Base-by-base conservation (phyloP, 2,329 filamentous ascomycete genomes). In the Diaporthe vaccinii region DNA sequence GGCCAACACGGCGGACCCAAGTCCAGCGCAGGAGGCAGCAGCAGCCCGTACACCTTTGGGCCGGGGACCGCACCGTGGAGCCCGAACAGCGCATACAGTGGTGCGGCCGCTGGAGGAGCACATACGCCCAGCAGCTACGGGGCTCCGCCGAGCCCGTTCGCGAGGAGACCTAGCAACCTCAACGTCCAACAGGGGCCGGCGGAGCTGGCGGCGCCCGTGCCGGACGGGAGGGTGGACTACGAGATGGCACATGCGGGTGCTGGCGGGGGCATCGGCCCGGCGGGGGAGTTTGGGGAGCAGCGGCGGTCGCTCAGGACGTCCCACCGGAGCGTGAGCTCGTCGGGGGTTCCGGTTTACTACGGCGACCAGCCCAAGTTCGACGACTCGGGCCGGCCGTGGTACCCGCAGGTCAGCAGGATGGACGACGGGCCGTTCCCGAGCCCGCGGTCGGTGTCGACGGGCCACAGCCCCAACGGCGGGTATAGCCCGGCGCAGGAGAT, bases 321-420 rank as follows among this genome's bases (percentile, higher is more conserved):
- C 2, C 55, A 61, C 70, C 69, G 69, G 28, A 72, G 69, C 57
- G 55, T 39, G 44, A 72, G 70, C 53, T 36, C 70, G 2, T 68
- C 62, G 22, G 69, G 44, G 57, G 46, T 25, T 10, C 36, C n/a
- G 46, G 10, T 36, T 10, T 55, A 25, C 17, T 58, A 59, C 44
- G 57, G 44, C 55, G 73, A 74, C 36, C 73, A 74, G 65, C 73
- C 73, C 31, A 74, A 62, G 65, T 74, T 62, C 22, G 74, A 75
- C 70, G 74, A 72, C 74, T 44, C 31, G 28, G 71, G 69, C 34
- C 57, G 74, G 25, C 49, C 58, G 44, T 73, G 68, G 70, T 73
- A 73, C 53, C 74, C 69, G 59, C 71, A 68, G 58, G 69, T 73
- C 46, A 75, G 74, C 74, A 28, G 51, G 69, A 59, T 74, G 58